Evolutionary conservation across 2,329 filamentous ascomycete genomes (phyloP).

Genomic region (Aspergillus uvarum): DNA sequence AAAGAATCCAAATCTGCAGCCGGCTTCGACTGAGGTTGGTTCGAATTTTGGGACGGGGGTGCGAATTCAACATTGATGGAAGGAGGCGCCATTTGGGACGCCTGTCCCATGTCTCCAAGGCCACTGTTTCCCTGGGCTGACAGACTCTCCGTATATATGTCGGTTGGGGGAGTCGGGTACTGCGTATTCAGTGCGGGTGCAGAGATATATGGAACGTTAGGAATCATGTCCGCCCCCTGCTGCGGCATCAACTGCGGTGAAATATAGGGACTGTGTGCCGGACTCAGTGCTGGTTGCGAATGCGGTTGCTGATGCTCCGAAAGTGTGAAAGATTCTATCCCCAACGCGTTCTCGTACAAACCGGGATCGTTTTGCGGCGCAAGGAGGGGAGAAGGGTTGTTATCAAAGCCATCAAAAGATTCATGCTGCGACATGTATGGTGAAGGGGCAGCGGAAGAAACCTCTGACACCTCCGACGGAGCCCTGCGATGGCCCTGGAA

Average conservation of each 20-base stretch:
- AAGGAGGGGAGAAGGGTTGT: constrained; percentile 76
- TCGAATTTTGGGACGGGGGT: constrained; percentile 66
- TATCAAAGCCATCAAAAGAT: constrained; percentile 71
- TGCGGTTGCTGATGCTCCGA: constrained; percentile 60
- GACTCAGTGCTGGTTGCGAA: constrained; percentile 54
- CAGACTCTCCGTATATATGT: constrained; percentile 54
- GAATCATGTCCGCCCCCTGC: constrained; percentile 63
- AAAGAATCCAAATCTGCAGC: constrained; percentile 71
- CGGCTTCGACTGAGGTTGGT: constrained; percentile 66
- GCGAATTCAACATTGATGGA: constrained; percentile 94
- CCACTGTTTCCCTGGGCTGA: constrained; percentile 47
- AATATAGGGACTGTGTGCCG: constrained; percentile 69
- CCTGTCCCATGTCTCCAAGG: constrained; percentile 64
- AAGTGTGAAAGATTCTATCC: constrained; percentile 77
- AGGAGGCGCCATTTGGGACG: constrained; percentile 79
- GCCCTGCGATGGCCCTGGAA: constrained; percentile 82
- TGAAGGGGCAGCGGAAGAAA: constrained; percentile 80
- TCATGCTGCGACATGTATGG: constrained; percentile 78
- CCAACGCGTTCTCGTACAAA: constrained; percentile 75
- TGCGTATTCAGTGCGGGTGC: constrained; percentile 49
- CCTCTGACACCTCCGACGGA: constrained; percentile 89
- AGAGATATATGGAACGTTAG: constrained; percentile 46
- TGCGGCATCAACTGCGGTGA: constrained; percentile 68
- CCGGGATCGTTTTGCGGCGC: constrained; percentile 67
- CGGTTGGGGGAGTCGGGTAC: constrained; percentile 49